Percentiles rank a stretch among this genome's conserved stretches.
phyloP scores from a whole-genome alignment of 371 early-diverging fungal species.

The Mortierella sp. region DNA sequence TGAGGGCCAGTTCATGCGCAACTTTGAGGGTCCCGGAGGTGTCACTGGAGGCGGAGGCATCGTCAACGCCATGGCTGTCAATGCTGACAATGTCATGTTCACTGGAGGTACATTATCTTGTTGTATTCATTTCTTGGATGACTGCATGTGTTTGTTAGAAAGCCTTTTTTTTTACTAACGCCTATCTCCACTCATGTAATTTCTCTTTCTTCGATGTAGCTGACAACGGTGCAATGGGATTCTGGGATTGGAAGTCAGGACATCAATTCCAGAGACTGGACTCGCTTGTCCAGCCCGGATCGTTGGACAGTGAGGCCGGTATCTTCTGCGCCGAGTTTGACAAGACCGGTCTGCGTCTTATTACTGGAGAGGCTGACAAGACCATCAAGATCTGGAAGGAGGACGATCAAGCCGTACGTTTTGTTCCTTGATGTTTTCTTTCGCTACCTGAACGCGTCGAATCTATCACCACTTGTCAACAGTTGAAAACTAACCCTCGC shows the following conservation, averaged over 20 bases:
- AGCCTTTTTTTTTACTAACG: not conserved
- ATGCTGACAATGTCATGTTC: conserved; percentile 93
- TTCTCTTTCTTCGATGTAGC: conserved; percentile 56
- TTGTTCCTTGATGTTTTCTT: not conserved
- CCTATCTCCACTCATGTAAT: not conserved
- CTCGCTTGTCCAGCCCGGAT: conserved; percentile 93
- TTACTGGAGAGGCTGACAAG: conserved; percentile 99
- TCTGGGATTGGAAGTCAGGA: conserved; percentile 98
- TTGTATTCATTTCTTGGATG: not conserved
- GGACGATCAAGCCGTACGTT: conserved; percentile 73
- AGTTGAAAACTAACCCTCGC: not conserved
- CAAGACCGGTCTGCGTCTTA: conserved; percentile 91
- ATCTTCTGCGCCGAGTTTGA: conserved; percentile 97
- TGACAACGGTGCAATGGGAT: conserved; percentile 95
- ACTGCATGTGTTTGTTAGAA: not conserved
- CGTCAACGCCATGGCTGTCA: conserved; percentile 90
- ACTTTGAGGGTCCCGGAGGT: conserved; percentile 86
- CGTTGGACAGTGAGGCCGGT: conserved; percentile 96
- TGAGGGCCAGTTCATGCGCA: conserved; percentile 94
- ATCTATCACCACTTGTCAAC: not conserved
- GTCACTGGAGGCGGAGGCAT: conserved; percentile 70
- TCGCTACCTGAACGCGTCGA: not conserved
- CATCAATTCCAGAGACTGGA: conserved; percentile 93
- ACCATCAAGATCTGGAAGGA: conserved; percentile 98
- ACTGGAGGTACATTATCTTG: conserved; percentile 78